Evolutionary conservation across 208 protist genomes (phyloP).

Genomic region (Trypanosoma boissoni): DNA sequence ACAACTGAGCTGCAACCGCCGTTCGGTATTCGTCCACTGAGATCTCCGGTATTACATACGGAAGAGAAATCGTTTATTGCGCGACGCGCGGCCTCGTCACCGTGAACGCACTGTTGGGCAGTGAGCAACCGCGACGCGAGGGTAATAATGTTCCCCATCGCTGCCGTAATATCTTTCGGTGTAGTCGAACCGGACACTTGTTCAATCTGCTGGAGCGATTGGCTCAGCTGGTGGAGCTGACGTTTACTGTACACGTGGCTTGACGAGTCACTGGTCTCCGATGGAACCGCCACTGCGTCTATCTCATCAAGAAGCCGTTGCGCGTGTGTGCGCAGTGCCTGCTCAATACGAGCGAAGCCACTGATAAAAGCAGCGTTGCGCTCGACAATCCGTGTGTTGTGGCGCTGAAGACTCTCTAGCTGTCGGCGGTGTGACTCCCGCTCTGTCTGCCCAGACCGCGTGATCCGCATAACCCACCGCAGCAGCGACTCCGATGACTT

Average conservation of each 20-base stretch:
- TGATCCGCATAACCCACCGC: conserved; percentile 54
- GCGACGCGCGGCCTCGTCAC: conserved; percentile 7
- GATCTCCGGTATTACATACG: background rate
- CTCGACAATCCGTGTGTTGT: conserved; percentile 57
- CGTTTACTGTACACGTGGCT: conserved; percentile 3
- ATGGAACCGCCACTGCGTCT: conserved; percentile 11
- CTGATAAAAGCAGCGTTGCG: conserved; percentile 41
- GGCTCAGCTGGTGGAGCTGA: conserved; percentile 20
- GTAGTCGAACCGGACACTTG: conserved; percentile 22
- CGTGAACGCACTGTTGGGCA: conserved; percentile 16
- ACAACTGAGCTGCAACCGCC: conserved; percentile 1
- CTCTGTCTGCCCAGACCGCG: conserved; percentile 45
- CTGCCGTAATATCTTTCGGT: conserved; percentile 21
- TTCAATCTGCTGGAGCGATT: conserved; percentile 22
- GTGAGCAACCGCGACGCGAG: conserved; percentile 16
- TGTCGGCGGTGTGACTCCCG: conserved; percentile 54
- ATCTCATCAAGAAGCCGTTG: conserved; percentile 44
- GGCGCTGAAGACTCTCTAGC: conserved; percentile 60
- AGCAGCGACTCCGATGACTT: conserved; percentile 25
- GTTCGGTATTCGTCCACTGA: background rate
- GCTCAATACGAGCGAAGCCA: conserved; percentile 33
- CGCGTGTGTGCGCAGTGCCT: conserved; percentile 48
- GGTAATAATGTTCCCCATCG: conserved; percentile 12
- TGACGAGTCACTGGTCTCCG: conserved; percentile 12
- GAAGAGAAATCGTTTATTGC: conserved; percentile 1